Evolutionary conservation across 2,329 filamentous ascomycete species (phyloP).

Genomic region (Phialocephala sp.): DNA sequence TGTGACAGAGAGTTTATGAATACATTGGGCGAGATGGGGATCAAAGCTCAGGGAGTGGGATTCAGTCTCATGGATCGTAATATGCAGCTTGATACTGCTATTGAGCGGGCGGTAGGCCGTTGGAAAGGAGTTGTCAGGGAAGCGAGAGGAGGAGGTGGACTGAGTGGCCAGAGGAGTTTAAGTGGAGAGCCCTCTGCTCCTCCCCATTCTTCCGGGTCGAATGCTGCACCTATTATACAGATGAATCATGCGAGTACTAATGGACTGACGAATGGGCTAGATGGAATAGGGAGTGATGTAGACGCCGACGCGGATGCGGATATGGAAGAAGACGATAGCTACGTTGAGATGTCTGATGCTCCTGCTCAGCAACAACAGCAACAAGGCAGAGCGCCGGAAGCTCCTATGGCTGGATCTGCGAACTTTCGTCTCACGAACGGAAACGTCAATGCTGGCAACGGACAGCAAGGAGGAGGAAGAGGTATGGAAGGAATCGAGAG

Average conservation of each 20-base stretch:
- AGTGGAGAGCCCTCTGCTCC: constrained; percentile 31
- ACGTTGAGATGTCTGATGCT: constrained; percentile 52
- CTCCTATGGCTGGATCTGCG: constrained; percentile 25
- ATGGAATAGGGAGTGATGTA: constrained; percentile 35
- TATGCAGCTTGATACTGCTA: constrained; percentile 56
- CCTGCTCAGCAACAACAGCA: constrained; percentile 1
- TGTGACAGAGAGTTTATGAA: constrained; percentile 56
- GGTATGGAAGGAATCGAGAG: constrained; percentile 36
- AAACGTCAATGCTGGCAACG: constrained; percentile 24
- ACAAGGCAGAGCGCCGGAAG: constrained; percentile 29
- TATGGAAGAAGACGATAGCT: constrained; percentile 62
- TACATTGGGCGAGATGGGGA: constrained; percentile 53
- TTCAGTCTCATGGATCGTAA: constrained; percentile 57
- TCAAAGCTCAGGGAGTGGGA: constrained; percentile 48
- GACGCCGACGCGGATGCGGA: constrained; percentile 42
- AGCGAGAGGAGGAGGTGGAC: constrained; percentile 51
- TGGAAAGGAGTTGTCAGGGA: constrained; percentile 68
- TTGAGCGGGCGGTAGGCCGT: constrained; percentile 61
- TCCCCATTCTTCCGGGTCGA: constrained; percentile 14
- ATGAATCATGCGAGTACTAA: constrained; percentile 14
- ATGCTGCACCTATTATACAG: constrained; percentile 11
- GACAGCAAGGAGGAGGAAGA: constrained; percentile 17
- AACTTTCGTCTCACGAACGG: constrained; percentile 37
- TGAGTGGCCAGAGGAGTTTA: constrained; percentile 57
- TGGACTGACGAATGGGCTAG: constrained; percentile 10